Evolutionary conservation across 495 filamentous ascomycete genomes (phyloP), one percentile per base, ranked within the genome.

Genomic region (Cercophora samala): DNA sequence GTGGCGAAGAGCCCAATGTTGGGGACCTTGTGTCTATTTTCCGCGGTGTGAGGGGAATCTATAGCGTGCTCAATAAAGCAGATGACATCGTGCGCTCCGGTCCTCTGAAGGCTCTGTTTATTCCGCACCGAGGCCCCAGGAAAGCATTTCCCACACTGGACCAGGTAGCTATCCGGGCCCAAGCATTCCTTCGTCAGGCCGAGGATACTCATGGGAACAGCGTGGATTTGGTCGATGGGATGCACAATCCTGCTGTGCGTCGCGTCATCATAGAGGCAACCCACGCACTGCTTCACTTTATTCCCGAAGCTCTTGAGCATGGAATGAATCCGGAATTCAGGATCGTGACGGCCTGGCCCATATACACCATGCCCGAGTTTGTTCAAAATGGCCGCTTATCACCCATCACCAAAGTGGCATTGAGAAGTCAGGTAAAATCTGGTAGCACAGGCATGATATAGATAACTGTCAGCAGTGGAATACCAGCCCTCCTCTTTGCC

Each of bases 31-130:
- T 32, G 4, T 32, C 29, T 8, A 32, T 32, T 32, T 32, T 32
- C 29, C 29, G 29, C 76, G 25, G 46, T 68, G 23, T 63, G 74
- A 73, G 69, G 42, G 75, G 75, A 0, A 67, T 77, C n/a, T 61
- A 63, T 8, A 58, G 67, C 54, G 61, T 77, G 13, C 58, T 77
- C 17, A 24, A 66, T 54, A 58, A 67, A n/a, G 63, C 70, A 5
- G 22, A 64, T 2, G 61, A 53, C 37, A 21, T 61, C 1, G 61
- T 74, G n/a, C 65, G 23, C 2, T 2, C 60, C 5, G 69, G 75
- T 8, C 69, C 73, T 4, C 58, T 77, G 6, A 18, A 63, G n/a
- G 56, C n/a, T 1, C 42, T 72, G 24, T 72, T 76, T 52, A 3
- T 19, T 19, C 11, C 25, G 1, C 23, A 6, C 8, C 18, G 21